These are phyloP conservation scores for Gamsiella multidivaricata DNA, from an alignment of 192 early-diverging fungal species.

Conservation along the genomic window DNA sequence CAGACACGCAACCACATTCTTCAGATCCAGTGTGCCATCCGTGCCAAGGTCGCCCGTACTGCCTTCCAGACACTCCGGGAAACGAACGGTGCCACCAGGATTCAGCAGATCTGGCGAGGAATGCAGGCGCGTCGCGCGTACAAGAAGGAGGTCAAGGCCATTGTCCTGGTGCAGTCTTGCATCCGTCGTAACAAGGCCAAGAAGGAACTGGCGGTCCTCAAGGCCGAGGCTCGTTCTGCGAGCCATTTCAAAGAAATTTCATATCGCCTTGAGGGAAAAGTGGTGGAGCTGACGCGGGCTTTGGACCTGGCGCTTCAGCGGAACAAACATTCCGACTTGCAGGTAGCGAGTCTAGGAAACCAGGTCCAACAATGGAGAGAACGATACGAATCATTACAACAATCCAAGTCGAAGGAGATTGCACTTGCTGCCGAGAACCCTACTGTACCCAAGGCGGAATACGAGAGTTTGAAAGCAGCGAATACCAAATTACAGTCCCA, in stretches of 20 bases:
- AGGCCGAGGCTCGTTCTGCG: constrained; percentile 89
- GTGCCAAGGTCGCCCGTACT: constrained; percentile 74
- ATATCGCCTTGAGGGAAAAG: constrained; percentile 94
- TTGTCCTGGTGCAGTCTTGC: constrained; percentile 86
- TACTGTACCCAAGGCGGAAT: constrained; percentile 72
- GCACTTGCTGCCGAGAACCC: constrained; percentile 61
- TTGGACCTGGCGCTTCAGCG: constrained; percentile 77
- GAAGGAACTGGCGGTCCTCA: constrained; percentile 73
- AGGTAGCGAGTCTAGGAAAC: constrained; percentile 69
- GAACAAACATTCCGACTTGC: constrained; percentile 68
- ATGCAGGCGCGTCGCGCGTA: constrained; percentile 69
- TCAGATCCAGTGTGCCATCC: constrained; percentile 72
- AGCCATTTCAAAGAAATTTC: constrained; percentile 95
- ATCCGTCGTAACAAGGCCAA: constrained; percentile 80
- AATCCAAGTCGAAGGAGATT: constrained; percentile 65
- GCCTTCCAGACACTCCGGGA: constrained; percentile 68
- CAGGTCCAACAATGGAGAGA: constrained; percentile 77
- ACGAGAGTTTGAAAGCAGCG: constrained; percentile 64
- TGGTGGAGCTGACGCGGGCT: constrained; percentile 91
- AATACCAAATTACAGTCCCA: constrained; percentile 70
- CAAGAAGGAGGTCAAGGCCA: constrained; percentile 59
- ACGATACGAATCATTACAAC: constrained; percentile 67
- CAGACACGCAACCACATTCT: constrained; percentile 63
- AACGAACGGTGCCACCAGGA: constrained; percentile 74
- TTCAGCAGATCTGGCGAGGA: constrained; percentile 83